Conservation (phyloP, 495 filamentous ascomycete genomes). For the Hyaloscypha variabilis region DNA sequence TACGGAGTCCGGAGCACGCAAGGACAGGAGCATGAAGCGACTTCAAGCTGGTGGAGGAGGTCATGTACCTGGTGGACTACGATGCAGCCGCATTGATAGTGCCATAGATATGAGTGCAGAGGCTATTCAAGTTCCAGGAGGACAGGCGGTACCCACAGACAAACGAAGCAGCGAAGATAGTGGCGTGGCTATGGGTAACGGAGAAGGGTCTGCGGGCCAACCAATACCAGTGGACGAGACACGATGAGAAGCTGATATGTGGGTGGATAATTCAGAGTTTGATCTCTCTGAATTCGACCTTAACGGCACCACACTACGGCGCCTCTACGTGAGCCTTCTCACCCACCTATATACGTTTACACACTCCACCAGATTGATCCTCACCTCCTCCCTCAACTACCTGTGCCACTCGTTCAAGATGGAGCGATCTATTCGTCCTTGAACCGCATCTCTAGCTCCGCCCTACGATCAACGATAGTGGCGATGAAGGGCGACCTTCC, state of each 20-base stretch:
- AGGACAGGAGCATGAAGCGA: neutral
- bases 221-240: too few species aligned
- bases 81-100: neutral
- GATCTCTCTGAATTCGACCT: too few species aligned
- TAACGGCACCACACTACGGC: too few species aligned
- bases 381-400: slow-evolving; percentile 5
- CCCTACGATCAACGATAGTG: slow-evolving; percentile 59
- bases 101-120: neutral
- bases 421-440: slow-evolving; percentile 3
- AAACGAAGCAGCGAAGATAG: neutral
- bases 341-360: neutral
- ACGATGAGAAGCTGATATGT: too few species aligned
- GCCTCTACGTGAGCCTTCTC: neutral
- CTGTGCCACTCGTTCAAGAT: slow-evolving; percentile 1
- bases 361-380: neutral
- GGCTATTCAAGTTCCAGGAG: neutral
- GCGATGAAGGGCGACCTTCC: slow-evolving; percentile 41
- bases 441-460: slow-evolving; percentile 5
- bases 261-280: too few species aligned
- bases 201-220: too few species aligned
- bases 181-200: too few species aligned
- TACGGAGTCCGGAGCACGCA: neutral
- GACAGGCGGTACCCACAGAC: neutral
- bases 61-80: neutral
- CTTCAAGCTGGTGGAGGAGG: neutral